Percentiles rank a stretch among this genome's conserved stretches.
Conservation (phyloP, 2,329 filamentous ascomycete genomes). For the Diaporthe longicolla region DNA sequence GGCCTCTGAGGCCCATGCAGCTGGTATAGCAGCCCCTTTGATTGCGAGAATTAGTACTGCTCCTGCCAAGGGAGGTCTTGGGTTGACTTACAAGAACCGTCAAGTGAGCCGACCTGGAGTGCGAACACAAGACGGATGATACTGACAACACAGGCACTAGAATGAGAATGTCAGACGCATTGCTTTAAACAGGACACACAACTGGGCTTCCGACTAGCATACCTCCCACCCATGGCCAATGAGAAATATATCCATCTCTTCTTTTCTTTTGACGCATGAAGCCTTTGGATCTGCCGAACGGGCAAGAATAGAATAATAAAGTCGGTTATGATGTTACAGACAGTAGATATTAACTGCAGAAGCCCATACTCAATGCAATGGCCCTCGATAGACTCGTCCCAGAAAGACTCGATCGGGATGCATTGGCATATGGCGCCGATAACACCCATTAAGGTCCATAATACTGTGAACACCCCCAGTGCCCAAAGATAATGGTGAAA, state of each 20-base stretch:
- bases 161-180: neutral
- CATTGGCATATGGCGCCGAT: neutral
- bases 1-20: neutral
- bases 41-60: neutral
- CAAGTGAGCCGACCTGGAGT: neutral
- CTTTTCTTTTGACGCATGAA: neutral
- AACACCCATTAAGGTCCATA: neutral
- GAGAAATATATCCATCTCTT: neutral
- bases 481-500: neutral
- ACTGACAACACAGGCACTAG: neutral
- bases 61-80: neutral
- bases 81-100: neutral
- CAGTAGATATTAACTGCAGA: neutral
- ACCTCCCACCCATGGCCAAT: neutral
- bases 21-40: neutral
- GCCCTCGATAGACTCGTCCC: neutral
- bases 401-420: neutral
- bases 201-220: no score
- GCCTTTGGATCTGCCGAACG: neutral
- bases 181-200: no score
- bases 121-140: constrained; percentile 3
- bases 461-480: neutral
- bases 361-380: neutral
- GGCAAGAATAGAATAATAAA: neutral
- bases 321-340: constrained; percentile 4